phyloP scores from a whole-genome alignment of 257 asterid species.

The Dorcoceras hygrometricum region DNA sequence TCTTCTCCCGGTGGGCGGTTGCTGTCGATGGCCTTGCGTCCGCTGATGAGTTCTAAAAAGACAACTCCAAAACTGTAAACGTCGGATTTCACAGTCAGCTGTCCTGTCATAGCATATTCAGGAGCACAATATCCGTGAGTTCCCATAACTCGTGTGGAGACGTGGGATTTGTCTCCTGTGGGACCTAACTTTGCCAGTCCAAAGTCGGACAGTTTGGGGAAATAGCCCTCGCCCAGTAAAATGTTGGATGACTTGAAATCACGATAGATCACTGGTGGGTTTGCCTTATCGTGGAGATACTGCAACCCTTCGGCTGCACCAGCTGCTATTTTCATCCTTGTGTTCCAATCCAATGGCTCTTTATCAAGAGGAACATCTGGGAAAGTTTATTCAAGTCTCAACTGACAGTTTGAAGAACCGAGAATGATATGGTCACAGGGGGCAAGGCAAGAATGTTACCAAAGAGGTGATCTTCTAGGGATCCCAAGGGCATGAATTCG shows the following conservation, averaged over 20 bases:
- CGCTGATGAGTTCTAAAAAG: slow-evolving; percentile 54
- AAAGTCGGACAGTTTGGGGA: slow-evolving; percentile 55
- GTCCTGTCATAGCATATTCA: slow-evolving; percentile 66
- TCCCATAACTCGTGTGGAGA: slow-evolving; percentile 64
- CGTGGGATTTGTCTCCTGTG: slow-evolving; percentile 59
- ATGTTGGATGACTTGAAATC: slow-evolving; percentile 60
- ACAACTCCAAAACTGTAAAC: slow-evolving; percentile 63
- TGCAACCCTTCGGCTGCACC: slow-evolving; percentile 63
- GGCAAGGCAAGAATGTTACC: slow-evolving; percentile 31
- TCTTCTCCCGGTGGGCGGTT: slow-evolving; percentile 50
- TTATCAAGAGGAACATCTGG: slow-evolving; percentile 52
- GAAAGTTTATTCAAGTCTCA: slow-evolving; percentile 1
- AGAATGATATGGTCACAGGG: background rate
- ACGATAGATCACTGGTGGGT: slow-evolving; percentile 55
- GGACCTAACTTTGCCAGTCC: slow-evolving; percentile 66
- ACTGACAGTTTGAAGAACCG: too few relatives aligned
- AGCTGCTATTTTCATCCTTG: slow-evolving; percentile 61
- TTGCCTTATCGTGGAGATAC: slow-evolving; percentile 58
- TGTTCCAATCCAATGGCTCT: slow-evolving; percentile 57
- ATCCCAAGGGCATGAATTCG: slow-evolving; percentile 54
- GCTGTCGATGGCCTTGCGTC: slow-evolving; percentile 55
- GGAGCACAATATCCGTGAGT: too few relatives aligned
- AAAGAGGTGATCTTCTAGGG: slow-evolving; percentile 55
- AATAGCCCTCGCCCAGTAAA: slow-evolving; percentile 45
- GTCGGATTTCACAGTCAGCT: slow-evolving; percentile 53